Evolutionary conservation across 2,329 filamentous ascomycete species (phyloP).

Genomic region (Aspergillus sp.): DNA sequence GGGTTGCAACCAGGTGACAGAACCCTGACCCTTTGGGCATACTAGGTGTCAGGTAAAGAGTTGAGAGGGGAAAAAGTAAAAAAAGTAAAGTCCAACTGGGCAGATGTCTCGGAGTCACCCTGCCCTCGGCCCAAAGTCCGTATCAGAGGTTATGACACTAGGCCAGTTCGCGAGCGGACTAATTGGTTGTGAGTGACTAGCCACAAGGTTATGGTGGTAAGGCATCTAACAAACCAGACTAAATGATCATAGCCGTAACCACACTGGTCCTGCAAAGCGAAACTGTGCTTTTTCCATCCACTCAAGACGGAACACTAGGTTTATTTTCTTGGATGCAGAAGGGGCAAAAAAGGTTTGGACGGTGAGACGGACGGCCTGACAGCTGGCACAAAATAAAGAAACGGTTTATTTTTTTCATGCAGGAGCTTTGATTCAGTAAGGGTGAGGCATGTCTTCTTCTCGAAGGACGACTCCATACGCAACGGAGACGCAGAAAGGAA

Average conservation of each 20-base stretch:
- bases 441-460: constrained; percentile 25
- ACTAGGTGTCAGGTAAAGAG: constrained; percentile 17
- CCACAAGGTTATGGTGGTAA: constrained; percentile 13
- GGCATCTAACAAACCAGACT: constrained; percentile 20
- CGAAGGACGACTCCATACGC: constrained; percentile 29
- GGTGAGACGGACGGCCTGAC: constrained; percentile 33
- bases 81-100: constrained; percentile 1
- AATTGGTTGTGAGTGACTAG: constrained; percentile 24
- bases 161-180: constrained; percentile 14
- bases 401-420: constrained; percentile 27
- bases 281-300: constrained; percentile 9
- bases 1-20: constrained; percentile 26
- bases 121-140: constrained; percentile 16
- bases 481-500: constrained; percentile 30
- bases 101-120: constrained; percentile 6
- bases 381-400: constrained; percentile 38
- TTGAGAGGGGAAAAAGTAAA: constrained; percentile 3
- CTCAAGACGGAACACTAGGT: constrained; percentile 25
- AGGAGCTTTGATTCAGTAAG: constrained; percentile 35
- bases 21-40: constrained; percentile 20
- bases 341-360: constrained; percentile 25
- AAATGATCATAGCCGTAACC: constrained; percentile 10
- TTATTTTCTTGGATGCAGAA: constrained; percentile 24
- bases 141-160: constrained; percentile 23
- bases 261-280: constrained; percentile 10